A percentile compares a stretch with the other conserved stretches of the same genome.
Conservation (phyloP, 805 yeast species). For the Candida multigemmis region DNA sequence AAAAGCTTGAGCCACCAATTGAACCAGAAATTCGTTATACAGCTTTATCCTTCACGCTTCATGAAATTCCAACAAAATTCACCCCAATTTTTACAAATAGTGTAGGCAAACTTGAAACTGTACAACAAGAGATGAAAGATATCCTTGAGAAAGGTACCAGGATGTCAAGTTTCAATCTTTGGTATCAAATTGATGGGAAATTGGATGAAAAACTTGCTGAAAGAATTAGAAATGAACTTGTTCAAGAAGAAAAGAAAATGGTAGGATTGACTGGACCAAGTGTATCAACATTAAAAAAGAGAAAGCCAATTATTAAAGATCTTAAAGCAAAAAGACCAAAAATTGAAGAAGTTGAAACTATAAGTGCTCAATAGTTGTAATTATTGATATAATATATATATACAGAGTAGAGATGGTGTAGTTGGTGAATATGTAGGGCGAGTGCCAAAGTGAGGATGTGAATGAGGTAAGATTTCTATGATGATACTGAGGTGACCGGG, state of each 20-base stretch:
- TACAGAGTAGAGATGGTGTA: too few species aligned
- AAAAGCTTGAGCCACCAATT: conserved; percentile 19
- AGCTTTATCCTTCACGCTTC: conserved; percentile 57
- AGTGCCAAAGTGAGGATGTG: too few species aligned
- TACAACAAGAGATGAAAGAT: conserved; percentile 50
- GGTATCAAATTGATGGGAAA: conserved; percentile 79
- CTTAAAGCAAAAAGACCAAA: too few species aligned
- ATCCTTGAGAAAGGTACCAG: conserved; percentile 54
- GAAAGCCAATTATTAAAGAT: conserved; percentile 20
- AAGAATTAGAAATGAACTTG: conserved; percentile 46
- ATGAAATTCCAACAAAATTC: conserved; percentile 56
- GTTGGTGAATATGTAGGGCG: too few species aligned
- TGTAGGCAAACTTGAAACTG: conserved; percentile 48
- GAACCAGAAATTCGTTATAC: conserved; percentile 44
- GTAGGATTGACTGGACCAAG: conserved; percentile 15
- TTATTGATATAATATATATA: too few species aligned
- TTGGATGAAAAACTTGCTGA: conserved; percentile 64
- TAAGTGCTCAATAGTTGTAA: too few species aligned
- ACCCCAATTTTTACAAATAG: conserved; percentile 60
- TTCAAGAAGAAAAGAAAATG: conserved; percentile 43
- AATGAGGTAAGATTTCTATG: too few species aligned
- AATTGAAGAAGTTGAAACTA: too few species aligned
- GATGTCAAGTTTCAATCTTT: conserved; percentile 52
- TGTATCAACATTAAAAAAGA: conserved; percentile 15
- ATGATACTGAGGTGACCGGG: too few species aligned